Percentiles rank a stretch among this genome's conserved stretches.
phyloP scores from a whole-genome alignment of 345 rosid genomes.

The Hibiscus mutabilis region DNA sequence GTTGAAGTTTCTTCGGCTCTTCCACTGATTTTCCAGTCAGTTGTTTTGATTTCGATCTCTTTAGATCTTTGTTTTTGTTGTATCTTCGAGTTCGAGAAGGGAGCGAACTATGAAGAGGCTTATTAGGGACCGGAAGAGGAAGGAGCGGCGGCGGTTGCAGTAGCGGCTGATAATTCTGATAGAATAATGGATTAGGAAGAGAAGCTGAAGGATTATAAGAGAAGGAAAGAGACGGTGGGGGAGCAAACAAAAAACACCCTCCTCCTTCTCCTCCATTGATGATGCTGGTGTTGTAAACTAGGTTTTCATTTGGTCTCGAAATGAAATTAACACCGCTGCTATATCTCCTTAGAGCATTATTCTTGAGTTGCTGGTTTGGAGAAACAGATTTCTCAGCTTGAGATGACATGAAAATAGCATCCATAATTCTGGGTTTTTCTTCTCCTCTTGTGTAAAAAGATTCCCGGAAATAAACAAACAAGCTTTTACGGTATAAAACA shows the following conservation, averaged over 20 bases:
- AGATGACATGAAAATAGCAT: slow-evolving; percentile 35
- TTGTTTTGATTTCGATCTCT: slow-evolving; percentile 30
- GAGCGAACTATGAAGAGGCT: slow-evolving; percentile 27
- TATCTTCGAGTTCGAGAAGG: slow-evolving; percentile 25
- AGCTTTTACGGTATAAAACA: not conserved
- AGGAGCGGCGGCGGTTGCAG: slow-evolving; percentile 47
- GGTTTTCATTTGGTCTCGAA: slow-evolving; percentile 30
- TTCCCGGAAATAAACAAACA: no score
- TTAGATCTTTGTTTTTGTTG: slow-evolving; percentile 25
- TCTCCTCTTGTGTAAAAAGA: no score
- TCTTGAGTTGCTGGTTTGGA: slow-evolving; percentile 35
- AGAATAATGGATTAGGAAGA: not conserved
- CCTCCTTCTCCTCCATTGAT: slow-evolving; percentile 25
- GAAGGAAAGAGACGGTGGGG: slow-evolving; percentile 25
- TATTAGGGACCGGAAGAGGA: slow-evolving; percentile 42
- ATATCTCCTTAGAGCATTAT: slow-evolving; percentile 20
- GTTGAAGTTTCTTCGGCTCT: slow-evolving; percentile 6
- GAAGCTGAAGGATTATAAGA: slow-evolving; percentile 22
- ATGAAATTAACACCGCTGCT: slow-evolving; percentile 20
- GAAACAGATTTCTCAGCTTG: slow-evolving; percentile 30
- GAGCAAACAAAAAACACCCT: slow-evolving; percentile 18
- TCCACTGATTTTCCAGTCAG: slow-evolving; percentile 3
- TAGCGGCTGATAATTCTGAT: slow-evolving; percentile 6
- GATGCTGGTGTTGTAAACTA: slow-evolving; percentile 20
- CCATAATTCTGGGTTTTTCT: slow-evolving; percentile 25